Percentiles rank a stretch among this genome's conserved stretches.
phyloP scores from a whole-genome alignment of 1,284 basidiomycete genomes.

The Crepidotus sp. region DNA sequence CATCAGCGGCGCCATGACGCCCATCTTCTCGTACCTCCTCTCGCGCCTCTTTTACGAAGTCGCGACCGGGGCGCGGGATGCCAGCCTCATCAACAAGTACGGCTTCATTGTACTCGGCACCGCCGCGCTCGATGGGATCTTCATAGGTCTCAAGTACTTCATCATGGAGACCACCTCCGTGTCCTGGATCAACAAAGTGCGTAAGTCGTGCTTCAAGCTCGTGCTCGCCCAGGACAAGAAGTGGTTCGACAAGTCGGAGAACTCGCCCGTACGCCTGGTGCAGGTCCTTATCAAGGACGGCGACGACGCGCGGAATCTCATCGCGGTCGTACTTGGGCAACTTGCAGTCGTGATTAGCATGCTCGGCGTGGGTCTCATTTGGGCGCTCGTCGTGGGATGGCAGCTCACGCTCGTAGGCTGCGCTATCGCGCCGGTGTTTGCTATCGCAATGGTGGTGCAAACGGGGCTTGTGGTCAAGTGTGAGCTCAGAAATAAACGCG shows the following conservation, averaged over 20 bases:
- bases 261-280: constrained; percentile 60
- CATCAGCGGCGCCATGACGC: constrained; percentile 75
- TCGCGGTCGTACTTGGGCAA: constrained; percentile 72
- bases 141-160: constrained; percentile 68
- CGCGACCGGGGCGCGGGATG: constrained; percentile 57
- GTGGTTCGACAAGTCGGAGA: constrained; percentile 78
- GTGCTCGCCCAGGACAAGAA: constrained; percentile 79
- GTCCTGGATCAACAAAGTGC: constrained; percentile 68
- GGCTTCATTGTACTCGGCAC: constrained; percentile 64
- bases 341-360: constrained; percentile 69
- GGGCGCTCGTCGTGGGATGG: constrained; percentile 88
- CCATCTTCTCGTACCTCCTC: constrained; percentile 86
- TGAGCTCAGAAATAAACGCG: constrained; percentile 76
- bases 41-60: constrained; percentile 76
- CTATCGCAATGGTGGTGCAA: constrained; percentile 64
- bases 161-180: constrained; percentile 70
- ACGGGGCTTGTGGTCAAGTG: constrained; percentile 59
- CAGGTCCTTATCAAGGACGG: constrained; percentile 84
- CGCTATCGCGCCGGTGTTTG: constrained; percentile 81
- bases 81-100: constrained; percentile 60
- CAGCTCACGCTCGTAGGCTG: constrained; percentile 88
- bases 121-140: constrained; percentile 67
- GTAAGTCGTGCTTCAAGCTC: constrained; percentile 48
- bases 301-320: constrained; percentile 78
- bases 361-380: constrained; percentile 75